Evolutionary conservation across 2,329 filamentous ascomycete species (phyloP).

Genomic region (Aureobasidium sp.): DNA sequence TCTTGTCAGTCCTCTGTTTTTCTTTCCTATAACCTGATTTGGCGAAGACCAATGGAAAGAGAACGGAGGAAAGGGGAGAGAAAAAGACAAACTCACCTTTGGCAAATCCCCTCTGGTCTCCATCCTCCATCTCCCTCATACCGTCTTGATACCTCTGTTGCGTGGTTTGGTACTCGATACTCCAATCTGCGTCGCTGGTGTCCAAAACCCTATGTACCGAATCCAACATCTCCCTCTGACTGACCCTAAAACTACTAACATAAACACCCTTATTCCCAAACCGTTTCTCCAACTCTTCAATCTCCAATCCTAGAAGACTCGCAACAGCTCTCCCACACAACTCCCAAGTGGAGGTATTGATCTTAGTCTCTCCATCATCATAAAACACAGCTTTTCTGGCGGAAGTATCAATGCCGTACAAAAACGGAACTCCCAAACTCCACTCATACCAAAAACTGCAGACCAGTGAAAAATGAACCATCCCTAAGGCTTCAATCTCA

Average conservation of each 20-base stretch:
- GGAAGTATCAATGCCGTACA: constrained; percentile 24
- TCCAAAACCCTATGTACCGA: constrained; percentile 25
- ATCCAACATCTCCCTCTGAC: constrained; percentile 30
- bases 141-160: constrained; percentile 42
- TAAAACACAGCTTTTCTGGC: constrained; percentile 20
- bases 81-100: constrained; percentile 17
- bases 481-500: constrained; percentile 21
- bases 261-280: constrained; percentile 29
- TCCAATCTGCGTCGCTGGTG: no score
- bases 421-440: constrained; percentile 16
- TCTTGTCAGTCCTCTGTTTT: background rate
- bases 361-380: constrained; percentile 19
- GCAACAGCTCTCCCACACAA: constrained; percentile 27
- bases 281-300: constrained; percentile 14
- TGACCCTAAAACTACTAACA: constrained; percentile 28
- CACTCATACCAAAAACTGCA: constrained; percentile 28
- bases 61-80: background rate
- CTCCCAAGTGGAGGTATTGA: constrained; percentile 26
- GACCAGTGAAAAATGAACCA: constrained; percentile 20
- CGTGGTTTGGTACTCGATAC: constrained; percentile 15
- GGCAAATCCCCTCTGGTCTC: constrained; percentile 37
- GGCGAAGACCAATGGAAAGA: no score
- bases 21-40: no score
- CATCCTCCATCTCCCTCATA: constrained; percentile 29
- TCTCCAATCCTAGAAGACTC: constrained; percentile 21